Percentiles rank a stretch among this genome's conserved stretches.
phyloP scores from a whole-genome alignment of 495 filamentous ascomycete genomes.

The Endocarpon pusillum region DNA sequence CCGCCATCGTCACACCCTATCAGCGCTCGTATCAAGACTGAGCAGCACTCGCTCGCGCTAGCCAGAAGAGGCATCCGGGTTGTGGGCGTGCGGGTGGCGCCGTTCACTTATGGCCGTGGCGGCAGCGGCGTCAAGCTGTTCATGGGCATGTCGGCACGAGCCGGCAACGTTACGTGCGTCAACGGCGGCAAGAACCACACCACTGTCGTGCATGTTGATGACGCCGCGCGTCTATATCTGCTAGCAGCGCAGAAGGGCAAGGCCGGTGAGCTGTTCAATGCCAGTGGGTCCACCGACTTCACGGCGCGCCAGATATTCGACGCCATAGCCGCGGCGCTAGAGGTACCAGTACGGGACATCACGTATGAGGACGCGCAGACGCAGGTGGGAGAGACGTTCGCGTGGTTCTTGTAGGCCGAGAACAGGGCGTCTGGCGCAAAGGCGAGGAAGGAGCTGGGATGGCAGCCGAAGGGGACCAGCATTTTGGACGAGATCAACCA shows the following conservation, averaged over 20 bases:
- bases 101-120: conserved; percentile 25
- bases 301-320: conserved; percentile 14
- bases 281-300: conserved; percentile 10
- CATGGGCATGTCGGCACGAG: conserved; percentile 8
- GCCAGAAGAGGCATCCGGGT: conserved; percentile 16
- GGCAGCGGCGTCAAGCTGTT: conserved; percentile 19
- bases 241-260: conserved; percentile 17
- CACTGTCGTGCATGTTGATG: conserved; percentile 23
- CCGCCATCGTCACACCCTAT: conserved; percentile 9
- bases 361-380: conserved; percentile 10
- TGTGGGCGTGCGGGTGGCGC: conserved; percentile 19
- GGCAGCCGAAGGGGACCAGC: conserved; percentile 12
- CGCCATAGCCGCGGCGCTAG: conserved; percentile 13
- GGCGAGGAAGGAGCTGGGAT: conserved; percentile 18
- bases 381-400: conserved; percentile 13
- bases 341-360: conserved; percentile 11
- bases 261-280: conserved; percentile 18
- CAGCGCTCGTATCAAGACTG: conserved; percentile 11
- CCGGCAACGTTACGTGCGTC: conserved; percentile 12
- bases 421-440: conserved; percentile 18
- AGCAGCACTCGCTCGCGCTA: conserved; percentile 12
- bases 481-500: conserved; percentile 16
- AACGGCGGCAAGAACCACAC: conserved; percentile 8
- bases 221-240: conserved; percentile 23
- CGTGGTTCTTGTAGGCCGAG: conserved; percentile 11